phyloP scores from a whole-genome alignment of 129 eudicot species.

The Artemisia argyi region DNA sequence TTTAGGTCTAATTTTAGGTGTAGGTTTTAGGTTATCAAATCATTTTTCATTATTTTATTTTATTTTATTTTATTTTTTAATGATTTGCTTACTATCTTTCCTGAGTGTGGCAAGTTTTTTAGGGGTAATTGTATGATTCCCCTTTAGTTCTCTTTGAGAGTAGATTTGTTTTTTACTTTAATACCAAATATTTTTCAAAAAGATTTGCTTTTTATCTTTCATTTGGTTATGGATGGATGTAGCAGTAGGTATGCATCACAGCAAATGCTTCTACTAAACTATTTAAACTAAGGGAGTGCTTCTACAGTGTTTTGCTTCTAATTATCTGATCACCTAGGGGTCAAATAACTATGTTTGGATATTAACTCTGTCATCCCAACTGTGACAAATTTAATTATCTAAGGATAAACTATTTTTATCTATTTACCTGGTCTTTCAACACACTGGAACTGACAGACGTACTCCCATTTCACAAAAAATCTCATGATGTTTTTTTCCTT shows the following conservation, averaged over 20 bases:
- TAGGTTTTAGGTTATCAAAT: too few relatives aligned
- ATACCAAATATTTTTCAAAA: background rate
- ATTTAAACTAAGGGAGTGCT: constrained; percentile 7
- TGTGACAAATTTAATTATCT: background rate
- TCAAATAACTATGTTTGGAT: background rate
- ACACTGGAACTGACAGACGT: background rate
- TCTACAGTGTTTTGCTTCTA: background rate
- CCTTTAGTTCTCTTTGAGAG: background rate
- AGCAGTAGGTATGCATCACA: background rate
- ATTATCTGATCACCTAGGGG: background rate
- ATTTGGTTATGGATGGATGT: background rate
- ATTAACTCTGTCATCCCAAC: background rate
- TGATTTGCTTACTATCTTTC: too few relatives aligned
- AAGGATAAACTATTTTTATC: background rate
- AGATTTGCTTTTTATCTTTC: too few relatives aligned
- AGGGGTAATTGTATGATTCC: background rate
- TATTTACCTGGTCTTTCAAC: background rate
- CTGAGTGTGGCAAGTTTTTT: background rate
- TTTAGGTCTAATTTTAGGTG: too few relatives aligned
- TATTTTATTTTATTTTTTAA: too few relatives aligned
- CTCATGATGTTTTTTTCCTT: background rate
- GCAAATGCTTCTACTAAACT: background rate
- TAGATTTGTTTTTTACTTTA: background rate
- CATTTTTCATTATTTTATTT: too few relatives aligned
- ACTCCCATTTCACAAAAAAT: background rate